Base-by-base conservation (phyloP, 2,329 filamentous ascomycete genomes). In the Fragosphaeria purpurea region DNA sequence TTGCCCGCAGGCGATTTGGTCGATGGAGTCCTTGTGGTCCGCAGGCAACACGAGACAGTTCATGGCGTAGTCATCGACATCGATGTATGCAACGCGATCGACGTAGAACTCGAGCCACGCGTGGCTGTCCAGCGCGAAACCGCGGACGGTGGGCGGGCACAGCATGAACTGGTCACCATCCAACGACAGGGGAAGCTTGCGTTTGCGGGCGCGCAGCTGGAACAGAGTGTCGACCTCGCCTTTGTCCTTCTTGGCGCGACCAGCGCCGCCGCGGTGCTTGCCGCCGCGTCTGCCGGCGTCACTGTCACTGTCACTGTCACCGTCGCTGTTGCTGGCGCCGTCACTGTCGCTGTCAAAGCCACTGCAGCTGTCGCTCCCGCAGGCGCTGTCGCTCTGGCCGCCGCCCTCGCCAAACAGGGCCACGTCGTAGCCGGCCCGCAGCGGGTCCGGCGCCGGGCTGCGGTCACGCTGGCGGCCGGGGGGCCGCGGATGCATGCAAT, bases 11-110 rank as follows among this genome's bases (percentile, higher is more conserved):
- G 22, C 3, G 22, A 22, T 22, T 22, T 22, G 22, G 22, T 22
- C 22, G 22, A 22, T 22, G 22, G 22, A 22, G 6, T 59, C 44
- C 45, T 58, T 61, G 46, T 64, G 62, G 1, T 59, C 60, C 1
- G 48, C 41, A 0, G 61, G 61, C 7, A 66, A 47, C 11, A 64
- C 60, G 1, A 66, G 58, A 56, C 60, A 62, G 7, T 57, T 58
- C 47, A 76, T 76, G 11, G 72, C 72, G 31, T 66, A 58, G 4
- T 67, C 63, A 52, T 72, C 71, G 65, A 72, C 77, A 40, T 60
- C 47, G 41, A 75, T 68, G 11, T 69, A 64, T 0, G 53, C 48
- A 4, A 74, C 60, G 7, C 63, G 55, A 41, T 73, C 67, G 32
- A 75, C 63, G 51, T 64, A 70, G 53, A 74, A 72, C 47, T 70